Conservation (phyloP, 2,329 filamentous ascomycete species). For the Diaporthe sp. region DNA sequence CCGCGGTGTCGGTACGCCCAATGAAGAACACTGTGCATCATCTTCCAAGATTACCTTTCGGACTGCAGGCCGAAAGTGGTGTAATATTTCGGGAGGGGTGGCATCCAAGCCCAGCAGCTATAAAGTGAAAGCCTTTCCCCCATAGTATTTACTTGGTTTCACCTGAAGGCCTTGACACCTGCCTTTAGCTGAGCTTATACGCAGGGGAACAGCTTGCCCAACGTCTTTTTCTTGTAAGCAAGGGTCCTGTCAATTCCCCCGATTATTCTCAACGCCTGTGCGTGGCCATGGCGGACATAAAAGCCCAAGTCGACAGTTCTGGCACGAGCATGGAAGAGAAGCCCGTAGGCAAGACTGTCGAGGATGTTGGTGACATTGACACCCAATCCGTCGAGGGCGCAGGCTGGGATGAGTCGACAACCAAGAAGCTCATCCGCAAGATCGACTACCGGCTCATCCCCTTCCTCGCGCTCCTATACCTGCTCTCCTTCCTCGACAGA, state of each 20-base stretch:
- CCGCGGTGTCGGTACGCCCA: constrained; percentile 3
- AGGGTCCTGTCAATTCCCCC: neutral
- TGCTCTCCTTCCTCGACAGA: constrained; percentile 56
- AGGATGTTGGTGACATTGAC: neutral
- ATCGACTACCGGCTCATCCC: constrained; percentile 66
- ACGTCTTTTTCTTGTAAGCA: neutral
- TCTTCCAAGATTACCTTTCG: constrained; percentile 25
- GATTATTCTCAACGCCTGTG: neutral
- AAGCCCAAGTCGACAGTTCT: constrained; percentile 22
- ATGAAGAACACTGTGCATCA: constrained; percentile 15
- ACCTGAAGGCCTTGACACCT: neutral
- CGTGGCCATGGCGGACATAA: constrained; percentile 26
- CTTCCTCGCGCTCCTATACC: constrained; percentile 58
- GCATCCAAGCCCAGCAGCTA: neutral
- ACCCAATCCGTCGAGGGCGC: constrained; percentile 43
- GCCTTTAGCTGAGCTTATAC: constrained; percentile 10
- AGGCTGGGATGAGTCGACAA: constrained; percentile 53
- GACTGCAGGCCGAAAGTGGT: constrained; percentile 20
- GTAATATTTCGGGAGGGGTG: neutral
- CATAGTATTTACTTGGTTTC: neutral
- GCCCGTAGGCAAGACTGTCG: constrained; percentile 7
- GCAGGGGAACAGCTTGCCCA: constrained; percentile 2
- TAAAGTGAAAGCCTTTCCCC: constrained; percentile 21
- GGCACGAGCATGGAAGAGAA: constrained; percentile 30
- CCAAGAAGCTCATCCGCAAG: constrained; percentile 62